Conservation (phyloP, 1,139 yeast species). For the Candida smagusa region DNA sequence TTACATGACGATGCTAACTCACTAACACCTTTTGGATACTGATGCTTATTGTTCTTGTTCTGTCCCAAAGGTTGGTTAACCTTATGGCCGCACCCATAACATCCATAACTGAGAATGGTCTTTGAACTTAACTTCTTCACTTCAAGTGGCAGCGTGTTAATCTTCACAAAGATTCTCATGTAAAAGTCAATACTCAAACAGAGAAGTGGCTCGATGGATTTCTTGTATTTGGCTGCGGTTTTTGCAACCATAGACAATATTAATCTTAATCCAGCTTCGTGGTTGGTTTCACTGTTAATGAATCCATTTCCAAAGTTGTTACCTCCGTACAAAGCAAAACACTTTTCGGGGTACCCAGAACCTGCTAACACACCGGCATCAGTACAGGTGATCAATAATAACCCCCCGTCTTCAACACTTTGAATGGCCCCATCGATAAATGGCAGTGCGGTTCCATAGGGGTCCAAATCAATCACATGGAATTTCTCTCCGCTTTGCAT, state of each 20-base stretch:
- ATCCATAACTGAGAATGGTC: constrained; percentile 76
- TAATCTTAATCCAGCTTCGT: constrained; percentile 87
- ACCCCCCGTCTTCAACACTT: constrained; percentile 74
- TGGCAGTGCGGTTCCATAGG: constrained; percentile 96
- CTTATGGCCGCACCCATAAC: constrained; percentile 82
- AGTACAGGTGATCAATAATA: constrained; percentile 88
- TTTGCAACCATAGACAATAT: constrained; percentile 73
- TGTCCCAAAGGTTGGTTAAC: constrained; percentile 72
- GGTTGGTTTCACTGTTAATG: constrained; percentile 77
- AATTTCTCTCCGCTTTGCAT: constrained; percentile 59
- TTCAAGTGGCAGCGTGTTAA: constrained; percentile 69
- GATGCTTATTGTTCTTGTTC: constrained; percentile 31
- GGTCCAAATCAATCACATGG: constrained; percentile 91
- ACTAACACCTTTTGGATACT: constrained; percentile 28
- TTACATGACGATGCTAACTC: constrained; percentile 39
- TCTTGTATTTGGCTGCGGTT: constrained; percentile 87
- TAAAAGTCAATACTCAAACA: constrained; percentile 88
- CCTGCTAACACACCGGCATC: constrained; percentile 96
- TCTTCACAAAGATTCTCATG: constrained; percentile 78
- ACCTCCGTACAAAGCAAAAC: constrained; percentile 89
- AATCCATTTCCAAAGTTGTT: constrained; percentile 60
- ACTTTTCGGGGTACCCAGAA: constrained; percentile 92
- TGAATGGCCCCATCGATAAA: constrained; percentile 90
- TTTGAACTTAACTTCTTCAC: constrained; percentile 75
- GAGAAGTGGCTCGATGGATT: constrained; percentile 80